phyloP scores from a whole-genome alignment of 768 basidiomycete species.

The Tricholomella constricta region DNA sequence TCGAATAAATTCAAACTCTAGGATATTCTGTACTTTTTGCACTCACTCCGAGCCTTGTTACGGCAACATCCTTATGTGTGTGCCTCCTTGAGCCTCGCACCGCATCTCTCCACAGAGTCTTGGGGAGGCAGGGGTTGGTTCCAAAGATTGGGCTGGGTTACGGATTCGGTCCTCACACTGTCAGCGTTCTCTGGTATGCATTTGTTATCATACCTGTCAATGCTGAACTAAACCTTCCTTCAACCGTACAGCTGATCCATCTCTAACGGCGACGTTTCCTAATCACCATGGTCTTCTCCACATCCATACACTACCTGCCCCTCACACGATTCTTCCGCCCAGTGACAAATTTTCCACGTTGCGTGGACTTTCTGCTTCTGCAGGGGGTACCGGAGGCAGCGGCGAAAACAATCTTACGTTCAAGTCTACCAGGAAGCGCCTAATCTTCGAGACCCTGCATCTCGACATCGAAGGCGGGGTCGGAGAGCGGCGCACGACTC shows the following conservation, averaged over 20 bases:
- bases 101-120: conserved; percentile 57
- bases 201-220: neutral
- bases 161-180: conserved; percentile 75
- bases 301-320: conserved; percentile 74
- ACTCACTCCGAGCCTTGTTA: conserved; percentile 62
- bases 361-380: conserved; percentile 70
- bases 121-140: conserved; percentile 74
- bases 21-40: conserved; percentile 75
- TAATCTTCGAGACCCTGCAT: conserved; percentile 91
- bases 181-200: conserved; percentile 73
- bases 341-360: conserved; percentile 84
- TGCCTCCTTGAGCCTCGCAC: conserved; percentile 67
- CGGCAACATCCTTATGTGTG: conserved; percentile 60
- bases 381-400: conserved; percentile 54
- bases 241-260: conserved; percentile 64
- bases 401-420: conserved; percentile 97
- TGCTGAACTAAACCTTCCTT: neutral
- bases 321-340: conserved; percentile 71
- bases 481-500: conserved; percentile 68
- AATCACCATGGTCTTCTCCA: conserved; percentile 85
- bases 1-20: conserved; percentile 27
- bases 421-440: conserved; percentile 83
- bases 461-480: conserved; percentile 87
- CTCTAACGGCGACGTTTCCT: conserved; percentile 72
- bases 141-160: conserved; percentile 76